Conservation (phyloP, 75 land plant species). For the Pseudotsuga menziesii region DNA sequence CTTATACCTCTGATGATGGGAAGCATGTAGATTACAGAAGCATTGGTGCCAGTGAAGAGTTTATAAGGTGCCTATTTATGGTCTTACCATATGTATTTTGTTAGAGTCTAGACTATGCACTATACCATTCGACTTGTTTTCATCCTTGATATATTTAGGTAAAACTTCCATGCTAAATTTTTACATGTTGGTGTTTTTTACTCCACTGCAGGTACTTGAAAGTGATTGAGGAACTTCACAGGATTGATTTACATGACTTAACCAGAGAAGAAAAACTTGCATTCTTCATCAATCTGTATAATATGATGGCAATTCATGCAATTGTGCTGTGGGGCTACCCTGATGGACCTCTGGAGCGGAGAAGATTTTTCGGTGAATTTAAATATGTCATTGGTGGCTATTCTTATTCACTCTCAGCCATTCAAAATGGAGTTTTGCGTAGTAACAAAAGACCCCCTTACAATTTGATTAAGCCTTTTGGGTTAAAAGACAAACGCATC, state of each 20-base stretch:
- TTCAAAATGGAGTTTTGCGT: slow-evolving; percentile 78
- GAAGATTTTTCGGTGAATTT: slow-evolving; percentile 67
- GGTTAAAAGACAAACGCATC: slow-evolving; percentile 49
- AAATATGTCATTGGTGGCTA: slow-evolving; percentile 80
- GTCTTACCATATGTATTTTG: background rate
- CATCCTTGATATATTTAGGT: background rate
- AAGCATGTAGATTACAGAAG: slow-evolving; percentile 68
- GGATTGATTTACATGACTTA: slow-evolving; percentile 51
- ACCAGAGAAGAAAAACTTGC: slow-evolving; percentile 79
- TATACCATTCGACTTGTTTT: background rate
- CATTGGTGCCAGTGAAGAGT: slow-evolving; percentile 66
- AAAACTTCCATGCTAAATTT: background rate
- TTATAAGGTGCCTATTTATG: slow-evolving; percentile 42
- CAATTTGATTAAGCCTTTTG: slow-evolving; percentile 70
- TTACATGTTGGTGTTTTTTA: background rate
- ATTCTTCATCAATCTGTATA: slow-evolving; percentile 76
- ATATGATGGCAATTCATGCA: slow-evolving; percentile 82
- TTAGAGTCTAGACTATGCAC: background rate
- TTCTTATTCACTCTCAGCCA: slow-evolving; percentile 75
- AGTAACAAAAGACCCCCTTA: slow-evolving; percentile 82
- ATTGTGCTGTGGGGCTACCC: slow-evolving; percentile 62
- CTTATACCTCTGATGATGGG: slow-evolving; percentile 74
- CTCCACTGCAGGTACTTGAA: slow-evolving; percentile 51
- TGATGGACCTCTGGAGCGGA: slow-evolving; percentile 54
- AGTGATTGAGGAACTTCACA: slow-evolving; percentile 66